Conservation (phyloP, 345 rosid species). For the Limnanthes douglasii region DNA sequence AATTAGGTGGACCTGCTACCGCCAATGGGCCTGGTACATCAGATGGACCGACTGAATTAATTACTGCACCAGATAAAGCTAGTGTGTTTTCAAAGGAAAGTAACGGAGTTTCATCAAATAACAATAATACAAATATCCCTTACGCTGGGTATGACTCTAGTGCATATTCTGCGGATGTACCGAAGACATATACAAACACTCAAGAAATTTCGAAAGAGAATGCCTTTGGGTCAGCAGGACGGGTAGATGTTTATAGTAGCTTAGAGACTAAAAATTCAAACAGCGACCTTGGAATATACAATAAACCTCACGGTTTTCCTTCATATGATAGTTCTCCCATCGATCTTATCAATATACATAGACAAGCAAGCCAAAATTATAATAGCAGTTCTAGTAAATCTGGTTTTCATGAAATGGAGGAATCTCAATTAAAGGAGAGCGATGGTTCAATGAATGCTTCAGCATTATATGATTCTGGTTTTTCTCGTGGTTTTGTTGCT, state of each 20-base stretch:
- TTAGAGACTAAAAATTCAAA: slow-evolving; percentile 15
- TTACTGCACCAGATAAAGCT: slow-evolving; percentile 5
- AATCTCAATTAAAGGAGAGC: slow-evolving; percentile 18
- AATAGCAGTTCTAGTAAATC: slow-evolving; percentile 13
- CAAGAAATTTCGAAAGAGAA: slow-evolving; percentile 16
- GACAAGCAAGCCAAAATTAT: slow-evolving; percentile 19
- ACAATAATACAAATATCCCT: slow-evolving; percentile 8
- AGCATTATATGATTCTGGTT: slow-evolving; percentile 5
- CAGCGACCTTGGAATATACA: slow-evolving; percentile 14
- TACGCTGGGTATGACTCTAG: slow-evolving; percentile 16
- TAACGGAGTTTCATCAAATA: slow-evolving; percentile 15
- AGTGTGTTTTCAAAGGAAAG: slow-evolving; percentile 10
- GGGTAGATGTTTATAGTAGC: slow-evolving; percentile 14
- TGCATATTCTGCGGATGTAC: slow-evolving; percentile 14
- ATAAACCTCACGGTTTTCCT: slow-evolving; percentile 13
- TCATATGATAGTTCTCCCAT: slow-evolving; percentile 11
- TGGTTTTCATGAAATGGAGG: slow-evolving; percentile 14
- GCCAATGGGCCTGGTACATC: slow-evolving; percentile 26
- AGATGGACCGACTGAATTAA: slow-evolving; percentile 13
- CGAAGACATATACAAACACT: slow-evolving; percentile 12
- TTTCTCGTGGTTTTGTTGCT: slow-evolving; percentile 8
- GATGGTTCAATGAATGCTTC: slow-evolving; percentile 16
- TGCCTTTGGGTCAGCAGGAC: slow-evolving; percentile 16
- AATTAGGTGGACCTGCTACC: slow-evolving; percentile 36
- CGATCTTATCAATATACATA: slow-evolving; percentile 9